Conservation (phyloP, 2,329 filamentous ascomycete genomes). For the Raffaelea albimanens region DNA sequence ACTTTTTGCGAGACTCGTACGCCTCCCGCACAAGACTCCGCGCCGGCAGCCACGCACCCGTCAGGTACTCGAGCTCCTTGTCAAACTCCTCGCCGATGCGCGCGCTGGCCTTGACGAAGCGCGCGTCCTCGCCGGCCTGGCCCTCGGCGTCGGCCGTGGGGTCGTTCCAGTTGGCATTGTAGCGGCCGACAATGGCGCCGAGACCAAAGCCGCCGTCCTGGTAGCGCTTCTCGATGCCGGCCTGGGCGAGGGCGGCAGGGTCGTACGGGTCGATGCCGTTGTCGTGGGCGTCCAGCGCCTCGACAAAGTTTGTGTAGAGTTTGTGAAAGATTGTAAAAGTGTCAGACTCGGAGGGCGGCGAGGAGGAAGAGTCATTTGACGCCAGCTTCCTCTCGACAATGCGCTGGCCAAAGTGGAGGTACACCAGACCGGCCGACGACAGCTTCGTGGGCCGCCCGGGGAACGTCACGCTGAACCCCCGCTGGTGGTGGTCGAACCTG, state of each 20-base stretch:
- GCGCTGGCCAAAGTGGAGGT: slow-evolving; percentile 84
- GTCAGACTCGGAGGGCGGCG: slow-evolving; percentile 26
- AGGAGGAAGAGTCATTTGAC: slow-evolving; percentile 16
- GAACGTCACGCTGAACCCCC: slow-evolving; percentile 78
- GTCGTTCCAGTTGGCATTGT: slow-evolving; percentile 78
- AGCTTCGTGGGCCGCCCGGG: slow-evolving; percentile 79
- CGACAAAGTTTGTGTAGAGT: slow-evolving; percentile 86
- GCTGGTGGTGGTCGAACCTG: slow-evolving; percentile 97
- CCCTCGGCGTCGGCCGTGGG: slow-evolving; percentile 43
- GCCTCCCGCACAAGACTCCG: slow-evolving; percentile 60
- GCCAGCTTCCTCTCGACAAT: slow-evolving; percentile 59
- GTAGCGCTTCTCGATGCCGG: slow-evolving; percentile 74
- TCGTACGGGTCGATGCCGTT: slow-evolving; percentile 87
- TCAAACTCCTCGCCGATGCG: slow-evolving; percentile 88
- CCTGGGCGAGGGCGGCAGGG: slow-evolving; percentile 54
- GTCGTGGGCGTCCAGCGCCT: slow-evolving; percentile 95
- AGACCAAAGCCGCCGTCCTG: slow-evolving; percentile 75
- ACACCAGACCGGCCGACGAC: slow-evolving; percentile 86
- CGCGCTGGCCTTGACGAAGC: slow-evolving; percentile 66
- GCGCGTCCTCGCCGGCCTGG: slow-evolving; percentile 69
- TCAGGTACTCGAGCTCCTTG: slow-evolving; percentile 67
- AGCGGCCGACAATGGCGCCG: slow-evolving; percentile 69
- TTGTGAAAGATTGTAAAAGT: slow-evolving; percentile 75
- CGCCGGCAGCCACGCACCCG: slow-evolving; percentile 76
- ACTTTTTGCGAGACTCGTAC: slow-evolving; percentile 57